phyloP scores from a whole-genome alignment of 2,329 filamentous ascomycete species.

The Penicillium occitanis region DNA sequence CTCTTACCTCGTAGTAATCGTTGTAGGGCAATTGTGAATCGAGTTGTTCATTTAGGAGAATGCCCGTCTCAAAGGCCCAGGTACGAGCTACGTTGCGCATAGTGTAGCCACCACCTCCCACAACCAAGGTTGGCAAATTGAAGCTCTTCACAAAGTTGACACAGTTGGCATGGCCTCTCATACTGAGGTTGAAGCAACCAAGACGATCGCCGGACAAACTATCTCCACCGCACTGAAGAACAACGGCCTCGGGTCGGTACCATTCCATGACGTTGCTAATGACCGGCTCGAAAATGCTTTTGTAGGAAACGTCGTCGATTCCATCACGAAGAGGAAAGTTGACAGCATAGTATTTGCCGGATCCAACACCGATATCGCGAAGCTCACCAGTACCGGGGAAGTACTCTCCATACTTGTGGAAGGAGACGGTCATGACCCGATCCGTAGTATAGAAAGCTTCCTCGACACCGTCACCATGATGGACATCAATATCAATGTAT shows the following conservation, averaged over 20 bases:
- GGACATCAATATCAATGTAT: conserved; percentile 67
- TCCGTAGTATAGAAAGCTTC: conserved; percentile 72
- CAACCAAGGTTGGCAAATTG: conserved; percentile 62
- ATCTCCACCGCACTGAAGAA: conserved; percentile 68
- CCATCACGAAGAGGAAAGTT: conserved; percentile 70
- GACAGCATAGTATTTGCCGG: conserved; percentile 66
- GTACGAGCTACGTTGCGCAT: conserved; percentile 65
- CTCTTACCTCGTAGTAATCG: conserved; percentile 77
- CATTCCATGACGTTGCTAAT: conserved; percentile 69
- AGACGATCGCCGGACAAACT: conserved; percentile 66
- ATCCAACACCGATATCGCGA: conserved; percentile 66
- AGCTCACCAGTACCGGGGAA: conserved; percentile 70
- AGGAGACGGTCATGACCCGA: conserved; percentile 69
- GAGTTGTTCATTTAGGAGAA: conserved; percentile 81
- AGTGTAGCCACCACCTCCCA: conserved; percentile 68
- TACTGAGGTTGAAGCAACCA: conserved; percentile 69
- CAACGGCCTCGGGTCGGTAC: conserved; percentile 66
- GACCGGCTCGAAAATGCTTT: conserved; percentile 66
- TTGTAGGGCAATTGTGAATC: conserved; percentile 85
- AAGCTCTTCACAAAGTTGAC: conserved; percentile 69
- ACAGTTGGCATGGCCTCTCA: conserved; percentile 69
- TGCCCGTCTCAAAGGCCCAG: conserved; percentile 69
- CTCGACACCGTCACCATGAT: conserved; percentile 68
- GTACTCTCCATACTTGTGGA: conserved; percentile 73
- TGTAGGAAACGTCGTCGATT: conserved; percentile 67